phyloP scores from a whole-genome alignment of 1,284 basidiomycete species.

The Cutaneotrichosporon mucoides region DNA sequence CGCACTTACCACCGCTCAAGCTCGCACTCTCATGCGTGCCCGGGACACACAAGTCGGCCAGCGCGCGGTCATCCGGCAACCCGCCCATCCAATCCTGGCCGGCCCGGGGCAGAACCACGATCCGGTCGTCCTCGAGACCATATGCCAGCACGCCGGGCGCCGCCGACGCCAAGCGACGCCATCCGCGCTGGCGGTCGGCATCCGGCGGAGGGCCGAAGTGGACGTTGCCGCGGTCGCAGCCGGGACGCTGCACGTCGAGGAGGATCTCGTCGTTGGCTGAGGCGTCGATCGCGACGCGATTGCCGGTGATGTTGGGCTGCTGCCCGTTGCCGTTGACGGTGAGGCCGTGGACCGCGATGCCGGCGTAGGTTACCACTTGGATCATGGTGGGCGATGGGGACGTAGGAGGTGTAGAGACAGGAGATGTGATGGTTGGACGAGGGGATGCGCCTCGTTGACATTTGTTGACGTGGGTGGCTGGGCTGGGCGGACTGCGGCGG shows the following conservation, averaged over 20 bases:
- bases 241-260: conserved; percentile 8
- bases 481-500: no score
- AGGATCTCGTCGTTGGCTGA: conserved; percentile 3
- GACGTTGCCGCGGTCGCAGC: conserved; percentile 7
- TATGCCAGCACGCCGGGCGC: conserved; percentile 11
- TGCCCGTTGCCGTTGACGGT: conserved; percentile 14
- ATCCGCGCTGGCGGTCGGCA: conserved; percentile 11
- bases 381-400: conserved; percentile 9
- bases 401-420: no score
- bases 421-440: no score
- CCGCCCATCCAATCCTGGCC: conserved; percentile 8
- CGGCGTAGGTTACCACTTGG: conserved; percentile 11
- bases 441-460: no score
- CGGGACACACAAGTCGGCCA: conserved; percentile 16
- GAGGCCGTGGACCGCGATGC: conserved; percentile 12
- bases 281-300: conserved; percentile 7
- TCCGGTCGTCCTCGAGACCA: conserved; percentile 12
- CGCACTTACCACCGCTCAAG: conserved; percentile 11
- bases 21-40: conserved; percentile 18
- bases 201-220: conserved; percentile 5
- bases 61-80: conserved; percentile 16
- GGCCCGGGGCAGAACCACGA: conserved; percentile 12
- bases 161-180: conserved; percentile 10
- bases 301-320: conserved; percentile 12
- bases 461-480: no score